Evolutionary conservation across 257 asterid species (phyloP).

Genomic region (Nicotiana tabacum): DNA sequence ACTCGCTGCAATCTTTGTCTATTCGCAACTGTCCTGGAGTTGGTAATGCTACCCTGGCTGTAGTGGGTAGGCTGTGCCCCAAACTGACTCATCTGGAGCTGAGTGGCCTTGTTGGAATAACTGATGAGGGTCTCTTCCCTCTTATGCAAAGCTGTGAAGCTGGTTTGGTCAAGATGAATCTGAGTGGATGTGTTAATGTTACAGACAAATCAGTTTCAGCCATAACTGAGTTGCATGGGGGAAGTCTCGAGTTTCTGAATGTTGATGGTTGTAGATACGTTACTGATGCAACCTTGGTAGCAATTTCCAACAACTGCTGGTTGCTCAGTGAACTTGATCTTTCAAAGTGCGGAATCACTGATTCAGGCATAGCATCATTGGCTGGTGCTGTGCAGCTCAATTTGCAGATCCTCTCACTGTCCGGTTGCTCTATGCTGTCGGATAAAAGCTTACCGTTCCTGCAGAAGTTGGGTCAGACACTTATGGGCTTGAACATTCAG

Average conservation of each 20-base stretch:
- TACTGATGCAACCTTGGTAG: constrained; percentile 54
- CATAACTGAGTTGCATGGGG: constrained; percentile 55
- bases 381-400: constrained; percentile 48
- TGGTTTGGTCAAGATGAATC: constrained; percentile 59
- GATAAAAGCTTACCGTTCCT: constrained; percentile 54
- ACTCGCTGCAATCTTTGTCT: constrained; percentile 54
- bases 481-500: constrained; percentile 72
- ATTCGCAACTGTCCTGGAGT: constrained; percentile 71
- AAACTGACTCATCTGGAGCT: constrained; percentile 51
- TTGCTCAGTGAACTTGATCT: constrained; percentile 57
- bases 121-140: constrained; percentile 65
- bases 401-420: constrained; percentile 59
- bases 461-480: constrained; percentile 41
- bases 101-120: constrained; percentile 41
- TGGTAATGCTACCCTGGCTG: constrained; percentile 47
- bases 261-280: constrained; percentile 63
- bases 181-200: constrained; percentile 62
- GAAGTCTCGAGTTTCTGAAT: constrained; percentile 55
- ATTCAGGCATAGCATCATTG: constrained; percentile 55
- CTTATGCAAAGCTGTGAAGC: constrained; percentile 49
- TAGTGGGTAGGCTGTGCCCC: constrained; percentile 58
- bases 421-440: constrained; percentile 52
- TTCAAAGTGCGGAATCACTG: constrained; percentile 51
- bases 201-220: constrained; percentile 51
- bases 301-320: constrained; percentile 53